These are phyloP conservation scores for Haematococcus lacustris DNA, from an alignment of 139 green algal genomes.

Conservation along the genomic window DNA sequence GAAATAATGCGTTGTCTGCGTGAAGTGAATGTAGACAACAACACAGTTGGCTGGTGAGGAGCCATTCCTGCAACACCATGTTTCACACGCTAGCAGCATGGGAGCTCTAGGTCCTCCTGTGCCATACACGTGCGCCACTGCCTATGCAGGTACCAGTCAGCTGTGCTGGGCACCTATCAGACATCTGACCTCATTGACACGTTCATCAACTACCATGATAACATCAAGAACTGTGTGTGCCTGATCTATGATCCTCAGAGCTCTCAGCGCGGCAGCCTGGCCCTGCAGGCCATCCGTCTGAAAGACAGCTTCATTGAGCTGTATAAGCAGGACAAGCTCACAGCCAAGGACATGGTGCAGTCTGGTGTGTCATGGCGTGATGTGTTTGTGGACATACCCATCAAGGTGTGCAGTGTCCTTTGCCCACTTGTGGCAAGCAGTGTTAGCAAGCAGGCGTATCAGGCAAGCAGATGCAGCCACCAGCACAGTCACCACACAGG, in stretches of 20 bases:
- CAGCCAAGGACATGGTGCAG: constrained; percentile 62
- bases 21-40: constrained; percentile 98
- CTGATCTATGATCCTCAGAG: constrained; percentile 88
- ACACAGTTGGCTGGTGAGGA: constrained; percentile 94
- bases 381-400: constrained; percentile 93
- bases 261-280: constrained; percentile 36
- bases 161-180: constrained; percentile 71
- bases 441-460: neutral
- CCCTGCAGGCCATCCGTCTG: constrained; percentile 80
- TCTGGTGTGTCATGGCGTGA: constrained; percentile 72
- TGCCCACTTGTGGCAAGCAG: too few relatives aligned
- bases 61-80: neutral
- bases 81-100: neutral
- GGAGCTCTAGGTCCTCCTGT: too few relatives aligned
- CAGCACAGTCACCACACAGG: too few relatives aligned
- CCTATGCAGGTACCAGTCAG: constrained; percentile 75
- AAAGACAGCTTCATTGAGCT: constrained; percentile 85
- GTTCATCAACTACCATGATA: constrained; percentile 96
- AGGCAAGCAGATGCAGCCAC: too few relatives aligned
- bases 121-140: too few relatives aligned
- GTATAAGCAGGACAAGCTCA: constrained; percentile 62
- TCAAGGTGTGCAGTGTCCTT: constrained; percentile 63
- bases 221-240: constrained; percentile 91
- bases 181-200: constrained; percentile 96
- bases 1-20: constrained; percentile 97